Evolutionary conservation across 495 filamentous ascomycete species (phyloP), one percentile per base, ranked within the genome.

Genomic region (Penicillium cinerascens): DNA sequence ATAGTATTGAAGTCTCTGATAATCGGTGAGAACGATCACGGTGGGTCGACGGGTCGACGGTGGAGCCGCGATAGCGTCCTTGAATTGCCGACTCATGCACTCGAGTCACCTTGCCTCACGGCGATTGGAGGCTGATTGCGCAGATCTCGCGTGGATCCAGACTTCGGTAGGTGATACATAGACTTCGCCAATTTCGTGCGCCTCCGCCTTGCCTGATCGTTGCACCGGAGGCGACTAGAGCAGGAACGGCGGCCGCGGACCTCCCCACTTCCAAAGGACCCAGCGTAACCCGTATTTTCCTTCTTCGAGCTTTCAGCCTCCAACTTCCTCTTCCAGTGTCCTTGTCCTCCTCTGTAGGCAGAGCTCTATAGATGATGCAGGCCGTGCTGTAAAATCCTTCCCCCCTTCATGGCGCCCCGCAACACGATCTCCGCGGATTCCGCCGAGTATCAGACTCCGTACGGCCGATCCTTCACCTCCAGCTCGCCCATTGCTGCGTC

Each of bases 401-500:
- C 25, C 25, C 16, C 5, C 20, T 38, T 39, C 40, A 67, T 67
- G 64, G 43, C 50, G 3, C 60, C 58, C 16, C 62, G 56, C 42
- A 63, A 65, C 42, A 56, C 52, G 10, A 52, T 54, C 27, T 56
- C 56, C 17, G 54, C 51, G 50, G 58, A 60, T 29, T 50, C 58
- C 25, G 59, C 56, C 13, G 65, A 58, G 49, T 53, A 61, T 50
- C 57, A 58, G 33, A 61, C 49, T 33, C 51, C 54, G 23, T 66
- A 52, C 47, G 42, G 60, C 26, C 52, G 66, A 4, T 77, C 72
- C 10, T 84, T 81, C 64, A 69, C 67, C n/a, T 78, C 82, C 22
- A 67, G 67, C 38, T 84, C 84, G 7, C 83, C 86, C 10, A 74
- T 89, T 38, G 88, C 86, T 1, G 80, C 86, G 49, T 78, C 82